phyloP scores from a whole-genome alignment of 2,329 filamentous ascomycete species.

The Coccinonectria pachysandricola region DNA sequence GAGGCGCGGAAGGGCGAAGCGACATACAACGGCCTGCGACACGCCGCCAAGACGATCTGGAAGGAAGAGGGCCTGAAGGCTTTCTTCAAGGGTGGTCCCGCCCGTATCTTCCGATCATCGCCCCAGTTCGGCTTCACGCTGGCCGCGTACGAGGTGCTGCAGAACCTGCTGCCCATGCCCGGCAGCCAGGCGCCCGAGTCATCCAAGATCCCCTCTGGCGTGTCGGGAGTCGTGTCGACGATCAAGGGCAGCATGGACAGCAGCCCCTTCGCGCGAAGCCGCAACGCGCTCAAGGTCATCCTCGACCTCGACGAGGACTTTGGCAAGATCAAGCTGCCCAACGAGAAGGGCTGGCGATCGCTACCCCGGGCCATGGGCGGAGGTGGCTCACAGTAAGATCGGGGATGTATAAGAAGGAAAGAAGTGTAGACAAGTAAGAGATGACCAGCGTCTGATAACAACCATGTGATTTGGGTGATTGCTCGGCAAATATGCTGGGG shows the following conservation, averaged over 20 bases:
- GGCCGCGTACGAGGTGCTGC: conserved; percentile 86
- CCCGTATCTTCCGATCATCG: conserved; percentile 87
- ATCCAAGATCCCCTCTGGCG: conserved; percentile 44
- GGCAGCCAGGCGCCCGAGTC: conserved; percentile 44
- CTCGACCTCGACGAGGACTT: conserved; percentile 91
- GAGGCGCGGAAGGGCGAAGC: conserved; percentile 94
- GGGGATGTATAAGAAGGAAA: conserved; percentile 1
- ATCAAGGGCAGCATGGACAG: conserved; percentile 24
- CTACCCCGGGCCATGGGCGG: conserved; percentile 41
- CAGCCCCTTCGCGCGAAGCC: conserved; percentile 50
- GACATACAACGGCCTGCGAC: conserved; percentile 74
- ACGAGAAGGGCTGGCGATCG: conserved; percentile 41
- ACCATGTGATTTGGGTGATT: no score
- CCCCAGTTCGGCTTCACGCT: conserved; percentile 98
- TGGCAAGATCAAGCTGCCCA: conserved; percentile 58
- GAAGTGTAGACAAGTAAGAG: conserved; percentile 2
- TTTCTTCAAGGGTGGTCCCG: conserved; percentile 97
- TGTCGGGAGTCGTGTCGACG: conserved; percentile 50
- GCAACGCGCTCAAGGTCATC: conserved; percentile 92
- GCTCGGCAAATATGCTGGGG: no score
- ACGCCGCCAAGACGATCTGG: conserved; percentile 74
- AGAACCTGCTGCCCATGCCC: conserved; percentile 64
- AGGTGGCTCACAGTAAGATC: conserved; percentile 18
- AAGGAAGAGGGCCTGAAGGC: conserved; percentile 89
- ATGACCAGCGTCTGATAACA: no score